Percentiles rank a stretch among this genome's conserved stretches.
These are phyloP conservation scores for Lobosporangium transversale DNA, from an alignment of 192 early-diverging fungal species.

Conservation along the genomic window DNA sequence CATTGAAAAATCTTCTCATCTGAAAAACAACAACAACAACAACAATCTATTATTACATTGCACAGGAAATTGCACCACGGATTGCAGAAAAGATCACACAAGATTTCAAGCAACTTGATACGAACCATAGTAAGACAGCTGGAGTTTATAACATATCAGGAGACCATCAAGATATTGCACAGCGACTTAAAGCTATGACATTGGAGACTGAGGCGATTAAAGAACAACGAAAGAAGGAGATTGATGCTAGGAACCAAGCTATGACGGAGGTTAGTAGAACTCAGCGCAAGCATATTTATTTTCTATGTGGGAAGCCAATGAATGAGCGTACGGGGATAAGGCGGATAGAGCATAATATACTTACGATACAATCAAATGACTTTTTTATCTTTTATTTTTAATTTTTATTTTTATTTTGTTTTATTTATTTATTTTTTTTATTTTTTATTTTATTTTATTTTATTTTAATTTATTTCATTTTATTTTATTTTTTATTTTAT, in stretches of 20 bases:
- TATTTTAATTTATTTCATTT: not conserved
- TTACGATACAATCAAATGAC: not conserved
- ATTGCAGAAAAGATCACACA: constrained; percentile 23
- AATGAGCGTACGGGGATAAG: too few relatives aligned
- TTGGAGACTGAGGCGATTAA: constrained; percentile 28
- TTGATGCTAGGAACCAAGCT: constrained; percentile 22
- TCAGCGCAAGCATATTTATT: too few relatives aligned
- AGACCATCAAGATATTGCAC: constrained; percentile 31
- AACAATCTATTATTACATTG: not conserved
- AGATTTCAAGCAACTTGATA: constrained; percentile 9
- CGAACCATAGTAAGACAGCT: not conserved
- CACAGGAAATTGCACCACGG: constrained; percentile 8
- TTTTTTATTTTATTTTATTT: not conserved
- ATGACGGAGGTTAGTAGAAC: constrained; percentile 8
- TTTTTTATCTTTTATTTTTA: not conserved
- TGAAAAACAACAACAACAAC: not conserved
- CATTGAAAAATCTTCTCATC: too few relatives aligned
- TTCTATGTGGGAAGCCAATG: too few relatives aligned
- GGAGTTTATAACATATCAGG: not conserved
- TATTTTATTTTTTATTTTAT: not conserved
- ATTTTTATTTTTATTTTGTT: not conserved
- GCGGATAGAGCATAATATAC: too few relatives aligned
- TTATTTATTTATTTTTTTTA: not conserved
- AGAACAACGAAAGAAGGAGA: constrained; percentile 29
- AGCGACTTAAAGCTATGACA: constrained; percentile 11